Evolutionary conservation across 257 asterid genomes (phyloP).

Genomic region (Schizonepeta tenuifolia): DNA sequence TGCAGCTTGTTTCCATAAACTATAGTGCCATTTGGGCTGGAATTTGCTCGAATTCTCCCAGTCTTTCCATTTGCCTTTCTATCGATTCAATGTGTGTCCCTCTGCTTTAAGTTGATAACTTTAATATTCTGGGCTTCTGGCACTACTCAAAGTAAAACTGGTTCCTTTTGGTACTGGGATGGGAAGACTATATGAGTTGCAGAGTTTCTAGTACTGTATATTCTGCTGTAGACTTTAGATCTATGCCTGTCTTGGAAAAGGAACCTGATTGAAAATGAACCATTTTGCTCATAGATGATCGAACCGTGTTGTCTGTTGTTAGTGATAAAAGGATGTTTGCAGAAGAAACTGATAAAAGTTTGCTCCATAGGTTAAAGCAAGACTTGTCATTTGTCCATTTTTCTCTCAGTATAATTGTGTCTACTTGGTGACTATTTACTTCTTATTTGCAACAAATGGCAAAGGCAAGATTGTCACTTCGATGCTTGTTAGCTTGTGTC

Average conservation of each 20-base stretch:
- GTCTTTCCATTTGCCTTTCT: neutral
- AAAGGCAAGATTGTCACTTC: neutral
- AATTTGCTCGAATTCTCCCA: neutral
- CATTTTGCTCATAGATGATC: neutral
- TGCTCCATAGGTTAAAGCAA: neutral
- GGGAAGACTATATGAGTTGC: neutral
- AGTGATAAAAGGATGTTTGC: neutral
- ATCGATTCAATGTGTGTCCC: neutral
- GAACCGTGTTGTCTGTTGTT: neutral
- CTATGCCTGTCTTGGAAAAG: neutral
- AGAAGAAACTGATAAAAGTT: neutral
- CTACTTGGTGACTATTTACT: neutral
- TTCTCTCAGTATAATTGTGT: neutral
- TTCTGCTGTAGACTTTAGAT: neutral
- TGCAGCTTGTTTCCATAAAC: constrained; percentile 8
- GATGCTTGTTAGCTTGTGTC: neutral
- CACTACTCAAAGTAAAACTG: neutral
- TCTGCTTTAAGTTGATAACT: neutral
- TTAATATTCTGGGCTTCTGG: neutral
- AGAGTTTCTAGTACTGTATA: neutral
- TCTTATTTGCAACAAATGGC: neutral
- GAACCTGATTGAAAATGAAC: neutral
- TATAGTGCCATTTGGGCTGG: neutral
- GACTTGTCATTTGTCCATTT: neutral
- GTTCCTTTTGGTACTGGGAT: neutral